Base-by-base conservation (phyloP, 2,329 filamentous ascomycete species). In the Fonsecaea multimorphosa region DNA sequence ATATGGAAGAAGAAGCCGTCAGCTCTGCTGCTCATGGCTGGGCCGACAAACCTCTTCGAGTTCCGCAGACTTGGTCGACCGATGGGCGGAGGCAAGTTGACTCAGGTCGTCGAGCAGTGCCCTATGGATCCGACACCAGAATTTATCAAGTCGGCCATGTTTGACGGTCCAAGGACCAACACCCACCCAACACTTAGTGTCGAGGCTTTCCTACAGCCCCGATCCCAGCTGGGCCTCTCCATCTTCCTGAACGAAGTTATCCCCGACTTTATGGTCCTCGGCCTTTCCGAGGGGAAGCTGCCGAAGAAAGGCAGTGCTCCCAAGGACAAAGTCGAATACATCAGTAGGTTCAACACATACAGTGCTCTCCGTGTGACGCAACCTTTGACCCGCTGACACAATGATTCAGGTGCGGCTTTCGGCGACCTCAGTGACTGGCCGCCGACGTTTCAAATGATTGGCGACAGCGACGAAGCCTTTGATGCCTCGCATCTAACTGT, bases 71-170 rank as follows among this genome's bases (percentile, higher is more conserved):
- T 36, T 12, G 53, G 53, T 22, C 53, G 53, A 16, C 27, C 53
- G 11, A 32, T 55, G 53, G 53, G 27, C 2, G 32, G 53, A 24
- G 53, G 53, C 53, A 36, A 32, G 12, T 29, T 55, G 7, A 22
- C 11, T 36, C 5, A n/a, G n/a, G 11, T 55, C 19, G n/a, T 55
- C 9, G 32, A 6, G 9, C 24, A 36, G 11, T 11, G 7, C 11
- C 53, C 53, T 12, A 11, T 55, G n/a, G 53, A 55, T 8, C 53
- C 53, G 16, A n/a, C 53, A 24, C 27, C 27, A 55, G 53, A 55
- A n/a, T 55, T 55, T 31, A 55, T 55, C 53, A 55, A 55, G 16
- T 55, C 53, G 7, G 53, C 53, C 53, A 55, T 55, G 53, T 55
- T 55, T 22, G 22, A 24, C 27, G 29, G 9, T 2, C 53, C 53